phyloP scores from a whole-genome alignment of 2,329 filamentous ascomycete genomes.

The Pseudogymnoascus sp. region DNA sequence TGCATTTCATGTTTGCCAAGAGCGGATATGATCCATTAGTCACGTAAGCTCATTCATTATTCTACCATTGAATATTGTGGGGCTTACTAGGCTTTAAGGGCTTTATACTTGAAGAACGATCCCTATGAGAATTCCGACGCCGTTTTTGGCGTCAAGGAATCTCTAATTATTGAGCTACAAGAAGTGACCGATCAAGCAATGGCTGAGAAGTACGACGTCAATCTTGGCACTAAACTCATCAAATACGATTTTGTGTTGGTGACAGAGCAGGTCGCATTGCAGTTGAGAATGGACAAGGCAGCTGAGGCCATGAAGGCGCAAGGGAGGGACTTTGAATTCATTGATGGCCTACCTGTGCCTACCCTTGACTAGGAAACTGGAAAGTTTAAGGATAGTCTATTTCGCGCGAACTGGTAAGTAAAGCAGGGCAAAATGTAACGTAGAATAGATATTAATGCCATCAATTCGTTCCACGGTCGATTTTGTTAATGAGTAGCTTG shows the following conservation, averaged over 20 bases:
- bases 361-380: neutral
- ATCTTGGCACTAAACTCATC: constrained; percentile 56
- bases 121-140: constrained; percentile 78
- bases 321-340: neutral
- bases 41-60: too few relatives aligned
- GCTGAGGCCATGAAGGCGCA: neutral
- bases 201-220: constrained; percentile 55
- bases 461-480: too few relatives aligned
- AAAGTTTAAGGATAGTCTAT: too few relatives aligned
- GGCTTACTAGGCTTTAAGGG: too few relatives aligned
- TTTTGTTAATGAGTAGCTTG: too few relatives aligned
- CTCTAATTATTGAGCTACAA: constrained; percentile 59
- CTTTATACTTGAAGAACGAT: constrained; percentile 47
- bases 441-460: too few relatives aligned
- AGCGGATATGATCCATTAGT: constrained; percentile 9
- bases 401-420: too few relatives aligned
- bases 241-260: constrained; percentile 74
- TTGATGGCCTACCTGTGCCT: neutral
- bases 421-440: too few relatives aligned
- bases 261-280: constrained; percentile 59
- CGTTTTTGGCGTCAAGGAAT: constrained; percentile 81
- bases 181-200: constrained; percentile 41
- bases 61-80: too few relatives aligned
- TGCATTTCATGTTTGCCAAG: constrained; percentile 88
- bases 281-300: constrained; percentile 38